Evolutionary conservation across 176 grass and related monocot genomes (phyloP).

Genomic region (Leersia perrieri): DNA sequence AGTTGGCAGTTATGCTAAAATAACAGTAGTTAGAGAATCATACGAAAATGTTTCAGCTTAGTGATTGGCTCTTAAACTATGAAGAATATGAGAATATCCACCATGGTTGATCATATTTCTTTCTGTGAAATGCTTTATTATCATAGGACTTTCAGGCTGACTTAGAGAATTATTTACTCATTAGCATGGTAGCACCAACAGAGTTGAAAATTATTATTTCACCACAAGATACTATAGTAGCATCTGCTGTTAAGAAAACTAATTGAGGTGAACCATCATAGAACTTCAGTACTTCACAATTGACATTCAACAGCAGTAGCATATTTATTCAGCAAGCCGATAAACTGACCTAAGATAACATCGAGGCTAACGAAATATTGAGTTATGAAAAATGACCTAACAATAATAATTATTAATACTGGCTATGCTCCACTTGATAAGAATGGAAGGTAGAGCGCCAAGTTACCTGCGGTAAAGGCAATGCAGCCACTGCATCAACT

Average conservation of each 20-base stretch:
- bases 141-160: neutral
- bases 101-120: neutral
- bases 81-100: neutral
- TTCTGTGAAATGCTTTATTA: constrained; percentile 6
- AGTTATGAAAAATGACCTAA: neutral
- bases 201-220: neutral
- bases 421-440: neutral
- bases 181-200: neutral
- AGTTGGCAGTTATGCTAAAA: neutral
- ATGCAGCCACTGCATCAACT: constrained; percentile 71
- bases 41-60: neutral
- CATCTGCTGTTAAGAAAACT: neutral
- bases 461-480: constrained; percentile 95
- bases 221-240: neutral
- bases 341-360: neutral
- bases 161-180: neutral
- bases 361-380: neutral
- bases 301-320: neutral
- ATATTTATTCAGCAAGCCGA: neutral
- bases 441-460: neutral
- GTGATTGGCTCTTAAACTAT: neutral
- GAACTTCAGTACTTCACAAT: neutral
- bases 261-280: constrained; percentile 1
- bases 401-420: neutral
- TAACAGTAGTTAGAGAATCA: neutral